Evolutionary conservation across 163 green algal species (phyloP).

Genomic region (Botryococcus braunii): DNA sequence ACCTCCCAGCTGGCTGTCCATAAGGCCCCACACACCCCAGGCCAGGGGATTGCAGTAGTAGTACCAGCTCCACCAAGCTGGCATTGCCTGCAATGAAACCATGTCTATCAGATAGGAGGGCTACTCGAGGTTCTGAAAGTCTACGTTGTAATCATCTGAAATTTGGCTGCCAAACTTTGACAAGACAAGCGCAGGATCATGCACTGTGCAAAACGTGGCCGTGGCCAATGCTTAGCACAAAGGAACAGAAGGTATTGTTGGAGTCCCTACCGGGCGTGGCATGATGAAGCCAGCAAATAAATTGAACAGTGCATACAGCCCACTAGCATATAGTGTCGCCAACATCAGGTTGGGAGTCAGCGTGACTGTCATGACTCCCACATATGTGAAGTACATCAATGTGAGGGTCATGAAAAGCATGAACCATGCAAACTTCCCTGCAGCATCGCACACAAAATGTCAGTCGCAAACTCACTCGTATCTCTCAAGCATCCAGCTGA

Average conservation of each 20-base stretch:
- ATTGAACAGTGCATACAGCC: constrained; percentile 33
- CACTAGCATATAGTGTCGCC: constrained; percentile 32
- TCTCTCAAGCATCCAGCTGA: no score
- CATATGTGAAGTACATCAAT: constrained; percentile 17
- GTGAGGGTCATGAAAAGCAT: constrained; percentile 18
- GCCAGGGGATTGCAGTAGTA: constrained; percentile 22
- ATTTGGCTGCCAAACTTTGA: not conserved
- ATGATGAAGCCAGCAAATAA: constrained; percentile 35
- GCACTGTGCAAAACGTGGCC: not conserved
- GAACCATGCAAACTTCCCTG: constrained; percentile 25
- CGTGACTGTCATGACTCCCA: constrained; percentile 24
- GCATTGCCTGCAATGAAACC: constrained; percentile 10
- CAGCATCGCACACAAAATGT: no score
- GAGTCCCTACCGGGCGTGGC: constrained; percentile 8
- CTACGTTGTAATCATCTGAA: not conserved
- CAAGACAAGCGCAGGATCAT: not conserved
- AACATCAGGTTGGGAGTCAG: constrained; percentile 37
- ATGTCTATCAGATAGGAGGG: not conserved
- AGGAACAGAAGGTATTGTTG: not conserved
- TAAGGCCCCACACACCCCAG: constrained; percentile 35
- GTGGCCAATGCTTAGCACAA: not conserved
- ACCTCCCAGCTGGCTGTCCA: constrained; percentile 32
- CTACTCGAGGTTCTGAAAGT: not conserved
- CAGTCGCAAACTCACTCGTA: no score
- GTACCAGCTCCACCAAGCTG: constrained; percentile 17